Conservation (phyloP, 106 monocot species). For the Dendrobium officinale region DNA sequence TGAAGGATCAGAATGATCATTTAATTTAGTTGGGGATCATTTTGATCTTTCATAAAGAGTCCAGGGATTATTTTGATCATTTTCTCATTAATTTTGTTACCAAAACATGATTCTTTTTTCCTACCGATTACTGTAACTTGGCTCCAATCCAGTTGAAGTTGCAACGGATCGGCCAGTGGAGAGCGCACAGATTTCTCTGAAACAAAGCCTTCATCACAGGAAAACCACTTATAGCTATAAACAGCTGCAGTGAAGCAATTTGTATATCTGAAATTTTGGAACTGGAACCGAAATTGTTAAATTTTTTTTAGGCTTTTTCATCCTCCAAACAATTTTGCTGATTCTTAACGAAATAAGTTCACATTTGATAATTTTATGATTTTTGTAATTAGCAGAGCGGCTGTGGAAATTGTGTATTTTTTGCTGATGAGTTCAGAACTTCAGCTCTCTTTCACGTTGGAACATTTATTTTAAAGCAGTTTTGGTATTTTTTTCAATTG, state of each 20-base stretch:
- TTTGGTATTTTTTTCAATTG: too few relatives aligned
- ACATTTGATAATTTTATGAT: too few relatives aligned
- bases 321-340: background rate
- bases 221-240: background rate
- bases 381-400: too few relatives aligned
- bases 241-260: background rate
- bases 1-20: too few relatives aligned
- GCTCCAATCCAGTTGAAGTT: background rate
- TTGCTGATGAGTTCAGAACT: too few relatives aligned
- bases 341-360: too few relatives aligned
- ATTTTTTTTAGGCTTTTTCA: background rate
- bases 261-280: background rate
- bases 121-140: background rate
- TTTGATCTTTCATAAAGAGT: too few relatives aligned
- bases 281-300: background rate
- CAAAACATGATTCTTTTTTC: background rate
- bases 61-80: too few relatives aligned
- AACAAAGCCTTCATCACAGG: background rate
- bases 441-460: too few relatives aligned
- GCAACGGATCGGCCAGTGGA: background rate
- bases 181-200: background rate
- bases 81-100: background rate
- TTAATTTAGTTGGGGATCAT: too few relatives aligned
- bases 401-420: too few relatives aligned
- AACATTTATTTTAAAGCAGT: too few relatives aligned